Conservation (phyloP, 2,329 filamentous ascomycete species). For the Pseudopithomyces maydicus region DNA sequence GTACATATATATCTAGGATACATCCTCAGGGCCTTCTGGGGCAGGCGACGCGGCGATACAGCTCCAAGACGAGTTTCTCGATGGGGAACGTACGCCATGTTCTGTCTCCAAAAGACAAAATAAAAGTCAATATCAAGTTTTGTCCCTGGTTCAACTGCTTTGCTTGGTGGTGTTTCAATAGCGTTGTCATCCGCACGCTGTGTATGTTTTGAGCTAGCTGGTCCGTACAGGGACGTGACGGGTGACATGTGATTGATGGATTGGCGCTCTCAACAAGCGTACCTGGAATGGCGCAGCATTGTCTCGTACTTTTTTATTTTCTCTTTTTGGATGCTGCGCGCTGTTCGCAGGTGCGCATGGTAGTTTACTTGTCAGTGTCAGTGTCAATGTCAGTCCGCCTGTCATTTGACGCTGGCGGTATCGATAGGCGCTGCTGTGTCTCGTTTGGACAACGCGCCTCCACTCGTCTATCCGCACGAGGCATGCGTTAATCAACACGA, state of each 20-base stretch:
- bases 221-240: background rate
- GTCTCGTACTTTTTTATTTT: background rate
- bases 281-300: background rate
- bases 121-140: background rate
- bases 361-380: background rate
- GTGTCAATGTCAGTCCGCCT: background rate
- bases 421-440: background rate
- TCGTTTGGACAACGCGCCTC: background rate
- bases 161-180: constrained; percentile 1
- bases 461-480: background rate
- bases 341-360: constrained; percentile 1
- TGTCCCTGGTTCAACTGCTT: background rate
- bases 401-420: background rate
- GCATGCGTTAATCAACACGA: background rate
- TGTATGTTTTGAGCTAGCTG: background rate
- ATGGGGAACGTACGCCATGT: background rate
- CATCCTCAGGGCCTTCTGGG: background rate
- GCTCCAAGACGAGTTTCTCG: too few species aligned
- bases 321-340: background rate
- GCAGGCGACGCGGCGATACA: background rate
- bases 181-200: constrained; percentile 1
- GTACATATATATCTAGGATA: constrained; percentile 5
- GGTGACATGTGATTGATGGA: background rate
- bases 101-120: background rate
- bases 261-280: constrained; percentile 1